Evolutionary conservation across 768 basidiomycete genomes (phyloP), one percentile per base, ranked within the genome.

Genomic region (Cyathus striatus): DNA sequence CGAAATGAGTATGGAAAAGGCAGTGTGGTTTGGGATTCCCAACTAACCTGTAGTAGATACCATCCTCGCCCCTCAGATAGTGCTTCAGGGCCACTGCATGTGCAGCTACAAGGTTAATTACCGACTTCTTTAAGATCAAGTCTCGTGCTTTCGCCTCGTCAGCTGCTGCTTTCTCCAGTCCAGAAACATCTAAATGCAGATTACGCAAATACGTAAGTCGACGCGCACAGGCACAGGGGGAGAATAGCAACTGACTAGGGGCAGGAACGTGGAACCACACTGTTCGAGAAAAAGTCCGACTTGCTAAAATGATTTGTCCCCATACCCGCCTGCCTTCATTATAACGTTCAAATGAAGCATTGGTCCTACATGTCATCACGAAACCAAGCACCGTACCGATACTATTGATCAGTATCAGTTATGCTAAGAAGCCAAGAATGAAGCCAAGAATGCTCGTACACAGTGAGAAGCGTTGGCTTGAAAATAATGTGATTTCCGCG

Each of bases 331-430:
- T 63, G 18, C 85, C 85, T 52, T 87, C 84, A 43, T 86, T 86
- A 58, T 86, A 86, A n/a, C 82, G 65, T 56, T 85, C 83, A 50
- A 83, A 85, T 27, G 81, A 82, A 3, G 83, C 79, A 9, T 81
- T 85, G 7, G 83, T 85, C 45, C 83, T 59, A 57, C 83, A 84
- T 0, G 82, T 82, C 40, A 86, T 78, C 25, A 86, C 75, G 49
- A 86, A 86, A 71, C 84, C 85, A 18, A 86, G 67, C 1, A 86
- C 80, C 3, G 82, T 84, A 71, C 85, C 72, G 38, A 71, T 50
- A 16, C 64, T 73, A 40, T 23, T 22, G 20, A 12, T n/a, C 9
- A 2, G 23, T n/a, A n/a, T 44, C 60, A 54, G 26, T 12, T 6
- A 2, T 39, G 5, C 13, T 49, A 57, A 25, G 55, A 9, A 9